Base-by-base conservation (phyloP, 2,329 filamentous ascomycete species). In the Triangularia verruculosa region DNA sequence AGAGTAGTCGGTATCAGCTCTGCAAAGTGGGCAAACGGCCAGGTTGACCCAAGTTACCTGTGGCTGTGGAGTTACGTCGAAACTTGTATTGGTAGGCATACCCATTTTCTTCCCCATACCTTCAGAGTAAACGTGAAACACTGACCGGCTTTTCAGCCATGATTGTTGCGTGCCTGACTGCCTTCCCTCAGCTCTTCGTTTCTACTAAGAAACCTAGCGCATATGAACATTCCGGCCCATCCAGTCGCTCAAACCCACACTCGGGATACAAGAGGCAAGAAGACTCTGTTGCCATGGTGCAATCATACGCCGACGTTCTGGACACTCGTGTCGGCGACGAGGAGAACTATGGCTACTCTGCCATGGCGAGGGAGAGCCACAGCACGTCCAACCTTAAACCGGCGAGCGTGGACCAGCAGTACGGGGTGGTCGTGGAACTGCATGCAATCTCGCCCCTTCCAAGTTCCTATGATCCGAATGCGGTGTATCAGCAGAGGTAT, bases 151-250 rank as follows among this genome's bases (percentile, higher is more conserved):
- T n/a, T 22, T 11, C 27, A 65, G 63, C 56, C 6, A 55, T 65
- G 11, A 51, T 65, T 12, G 34, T 63, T 13, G 39, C 61, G 3
- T 63, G 64, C 17, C 61, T 63, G 8, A 62, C 61, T 43, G 53
- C 64, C 15, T 65, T 65, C 25, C 64, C 64, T 0, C 64, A 65
- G 53, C 64, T 65, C 15, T 65, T 65, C n/a, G 30, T 61, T 1
- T 51, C 60, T 1, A 43, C 52, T 2, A 61, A 43, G 13, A 61
- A 47, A 9, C 57, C 57, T 4, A 15, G n/a, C 1, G 20, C n/a
- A 4, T 54, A 54, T 15, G 4, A 25, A 17, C 20, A 54, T 6
- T 54, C 25, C 20, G 51, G 51, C 4, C 51, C 51, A 25, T 54
- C 51, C 13, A 28, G 51, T 13, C 20, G 22, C 25, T 54, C 51